These are phyloP conservation scores for Dactylellina drechsleri DNA, from an alignment of 2,329 filamentous ascomycete genomes.

Conservation along the genomic window DNA sequence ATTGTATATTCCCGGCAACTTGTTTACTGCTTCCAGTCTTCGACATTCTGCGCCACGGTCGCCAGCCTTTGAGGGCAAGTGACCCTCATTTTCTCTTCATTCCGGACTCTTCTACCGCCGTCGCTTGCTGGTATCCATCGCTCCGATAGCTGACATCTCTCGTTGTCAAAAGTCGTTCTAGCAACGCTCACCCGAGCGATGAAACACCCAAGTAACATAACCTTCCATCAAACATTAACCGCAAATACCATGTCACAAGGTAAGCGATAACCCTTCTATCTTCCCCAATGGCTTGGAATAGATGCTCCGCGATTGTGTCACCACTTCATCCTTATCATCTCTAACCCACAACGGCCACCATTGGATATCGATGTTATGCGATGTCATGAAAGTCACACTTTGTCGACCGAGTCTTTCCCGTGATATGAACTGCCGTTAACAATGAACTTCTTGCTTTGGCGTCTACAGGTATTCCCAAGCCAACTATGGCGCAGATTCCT, in stretches of 20 bases:
- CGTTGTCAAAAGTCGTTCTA: slow-evolving; percentile 32
- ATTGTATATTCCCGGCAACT: slow-evolving; percentile 39
- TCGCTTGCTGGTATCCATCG: not conserved
- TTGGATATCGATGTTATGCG: not conserved
- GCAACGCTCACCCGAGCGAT: slow-evolving; percentile 47
- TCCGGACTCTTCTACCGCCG: slow-evolving; percentile 6
- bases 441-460: not conserved
- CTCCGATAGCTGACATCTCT: slow-evolving; percentile 18
- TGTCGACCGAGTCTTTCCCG: not conserved
- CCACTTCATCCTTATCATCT: not conserved
- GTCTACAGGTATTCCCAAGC: slow-evolving; percentile 41
- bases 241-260: slow-evolving; percentile 50
- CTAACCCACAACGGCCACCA: not conserved
- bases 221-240: slow-evolving; percentile 50
- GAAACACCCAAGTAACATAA: slow-evolving; percentile 44
- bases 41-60: slow-evolving; percentile 20
- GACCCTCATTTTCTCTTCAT: not conserved
- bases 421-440: not conserved
- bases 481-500: slow-evolving; percentile 35
- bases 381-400: not conserved
- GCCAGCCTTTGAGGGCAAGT: slow-evolving; percentile 34
- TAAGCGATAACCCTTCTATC: slow-evolving; percentile 8
- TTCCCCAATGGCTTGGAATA: too few species aligned
- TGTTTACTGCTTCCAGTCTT: not conserved
- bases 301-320: too few species aligned